Percentiles rank a stretch among this genome's conserved stretches.
phyloP scores from a whole-genome alignment of 2,329 filamentous ascomycete genomes.

The Salinomyces thailandicus region DNA sequence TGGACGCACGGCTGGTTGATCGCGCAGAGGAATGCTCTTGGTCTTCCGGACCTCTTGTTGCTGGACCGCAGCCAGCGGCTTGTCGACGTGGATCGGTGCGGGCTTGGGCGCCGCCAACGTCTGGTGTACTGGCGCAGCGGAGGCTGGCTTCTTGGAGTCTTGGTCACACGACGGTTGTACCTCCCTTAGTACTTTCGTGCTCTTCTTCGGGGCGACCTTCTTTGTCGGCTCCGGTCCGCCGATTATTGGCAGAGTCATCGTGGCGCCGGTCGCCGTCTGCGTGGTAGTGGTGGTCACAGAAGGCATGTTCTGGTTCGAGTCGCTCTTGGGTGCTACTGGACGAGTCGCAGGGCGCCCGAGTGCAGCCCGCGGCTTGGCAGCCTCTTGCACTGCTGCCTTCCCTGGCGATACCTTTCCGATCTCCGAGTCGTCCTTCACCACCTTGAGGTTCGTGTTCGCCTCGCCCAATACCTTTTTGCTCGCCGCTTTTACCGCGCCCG shows the following conservation, averaged over 20 bases:
- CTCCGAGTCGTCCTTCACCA: constrained; percentile 47
- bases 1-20: constrained; percentile 13
- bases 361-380: constrained; percentile 34
- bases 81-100: constrained; percentile 1
- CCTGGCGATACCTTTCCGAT: constrained; percentile 38
- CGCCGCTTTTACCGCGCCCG: constrained; percentile 49
- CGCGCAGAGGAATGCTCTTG: constrained; percentile 20
- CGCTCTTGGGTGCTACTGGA: constrained; percentile 30
- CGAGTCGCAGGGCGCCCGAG: constrained; percentile 50
- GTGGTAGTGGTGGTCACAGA: constrained; percentile 17
- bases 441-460: constrained; percentile 20
- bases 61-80: constrained; percentile 8
- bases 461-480: constrained; percentile 51
- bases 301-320: constrained; percentile 28
- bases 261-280: constrained; percentile 3
- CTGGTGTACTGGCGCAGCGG: constrained; percentile 8
- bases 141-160: neutral
- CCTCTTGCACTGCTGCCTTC: constrained; percentile 26
- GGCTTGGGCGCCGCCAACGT: constrained; percentile 5
- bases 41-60: constrained; percentile 19
- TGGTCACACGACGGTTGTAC: neutral
- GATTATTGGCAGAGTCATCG: neutral
- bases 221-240: constrained; percentile 10
- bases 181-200: constrained; percentile 23
- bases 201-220: constrained; percentile 25